These are phyloP conservation scores for Amanita thiersii DNA, from an alignment of 768 basidiomycete genomes.

Conservation along the genomic window DNA sequence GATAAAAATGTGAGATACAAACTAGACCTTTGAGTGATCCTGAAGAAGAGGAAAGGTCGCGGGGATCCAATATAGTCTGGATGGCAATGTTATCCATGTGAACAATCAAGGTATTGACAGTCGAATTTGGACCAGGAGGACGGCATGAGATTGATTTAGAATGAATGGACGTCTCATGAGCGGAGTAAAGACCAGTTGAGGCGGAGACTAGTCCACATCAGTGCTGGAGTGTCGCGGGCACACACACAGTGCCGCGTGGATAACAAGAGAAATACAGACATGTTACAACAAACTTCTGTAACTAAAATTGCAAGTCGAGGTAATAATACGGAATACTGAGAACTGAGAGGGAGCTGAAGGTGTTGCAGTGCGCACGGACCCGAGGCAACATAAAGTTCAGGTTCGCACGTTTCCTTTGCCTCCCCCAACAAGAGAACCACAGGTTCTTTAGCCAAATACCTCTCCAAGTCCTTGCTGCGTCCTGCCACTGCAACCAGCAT, in stretches of 20 bases:
- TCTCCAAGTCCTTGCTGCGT: slow-evolving; percentile 1
- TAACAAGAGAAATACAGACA: neutral
- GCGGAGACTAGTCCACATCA: neutral
- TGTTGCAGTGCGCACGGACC: slow-evolving; percentile 7
- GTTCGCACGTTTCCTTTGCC: slow-evolving; percentile 17
- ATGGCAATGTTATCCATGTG: neutral
- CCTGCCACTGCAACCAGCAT: neutral
- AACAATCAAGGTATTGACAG: neutral
- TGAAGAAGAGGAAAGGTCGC: neutral
- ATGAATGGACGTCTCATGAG: neutral
- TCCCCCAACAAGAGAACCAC: slow-evolving; percentile 7
- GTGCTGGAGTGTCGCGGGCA: neutral
- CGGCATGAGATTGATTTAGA: too few relatives aligned
- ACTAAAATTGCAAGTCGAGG: neutral
- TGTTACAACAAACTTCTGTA: neutral
- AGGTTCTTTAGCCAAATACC: slow-evolving; percentile 8
- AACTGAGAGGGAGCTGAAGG: neutral
- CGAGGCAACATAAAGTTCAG: slow-evolving; percentile 11
- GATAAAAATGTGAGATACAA: too few relatives aligned
- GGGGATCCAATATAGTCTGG: neutral
- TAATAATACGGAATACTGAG: neutral
- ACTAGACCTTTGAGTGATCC: neutral
- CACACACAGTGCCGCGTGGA: neutral
- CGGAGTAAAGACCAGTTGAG: neutral
- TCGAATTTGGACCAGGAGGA: too few relatives aligned